A percentile compares a stretch with the other conserved stretches of the same genome.
Evolutionary conservation across 2,329 filamentous ascomycete species (phyloP).

Genomic region (Colletotrichum paranaense): DNA sequence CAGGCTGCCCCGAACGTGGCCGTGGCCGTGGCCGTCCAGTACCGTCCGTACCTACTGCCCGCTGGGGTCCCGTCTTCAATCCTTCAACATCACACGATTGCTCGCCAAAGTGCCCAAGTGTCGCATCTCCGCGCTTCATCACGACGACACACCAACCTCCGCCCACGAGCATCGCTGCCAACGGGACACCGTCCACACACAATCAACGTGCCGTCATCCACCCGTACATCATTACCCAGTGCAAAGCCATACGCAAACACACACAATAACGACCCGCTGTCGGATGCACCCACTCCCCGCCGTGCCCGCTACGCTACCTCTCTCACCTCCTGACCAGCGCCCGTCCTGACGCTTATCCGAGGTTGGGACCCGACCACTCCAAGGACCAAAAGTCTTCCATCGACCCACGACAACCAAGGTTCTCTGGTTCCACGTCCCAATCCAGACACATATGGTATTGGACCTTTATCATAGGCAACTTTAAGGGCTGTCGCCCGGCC

Average conservation of each 20-base stretch:
- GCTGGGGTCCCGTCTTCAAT: conserved; percentile 35
- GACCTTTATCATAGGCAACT: conserved; percentile 29
- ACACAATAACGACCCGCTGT: conserved; percentile 22
- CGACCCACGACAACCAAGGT: conserved; percentile 34
- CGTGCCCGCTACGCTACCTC: conserved; percentile 30
- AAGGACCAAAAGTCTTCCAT: conserved; percentile 27
- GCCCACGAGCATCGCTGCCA: background rate
- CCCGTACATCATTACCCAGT: background rate
- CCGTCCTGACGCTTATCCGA: conserved; percentile 30
- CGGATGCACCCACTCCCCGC: conserved; percentile 36
- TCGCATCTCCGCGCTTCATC: conserved; percentile 30
- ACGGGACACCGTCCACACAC: background rate
- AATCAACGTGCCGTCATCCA: background rate
- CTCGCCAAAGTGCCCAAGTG: conserved; percentile 10
- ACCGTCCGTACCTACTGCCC: no score
- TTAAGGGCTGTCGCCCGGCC: conserved; percentile 37
- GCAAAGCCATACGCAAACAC: conserved; percentile 3
- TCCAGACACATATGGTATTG: conserved; percentile 36
- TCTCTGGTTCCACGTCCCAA: conserved; percentile 35
- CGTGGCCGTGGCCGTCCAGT: background rate
- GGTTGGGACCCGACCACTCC: conserved; percentile 34
- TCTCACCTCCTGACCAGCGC: conserved; percentile 29
- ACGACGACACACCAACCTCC: background rate
- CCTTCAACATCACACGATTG: conserved; percentile 38
- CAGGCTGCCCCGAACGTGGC: conserved; percentile 28